phyloP scores from a whole-genome alignment of 2,329 filamentous ascomycete species.

The Penicillium sclerotiorum region DNA sequence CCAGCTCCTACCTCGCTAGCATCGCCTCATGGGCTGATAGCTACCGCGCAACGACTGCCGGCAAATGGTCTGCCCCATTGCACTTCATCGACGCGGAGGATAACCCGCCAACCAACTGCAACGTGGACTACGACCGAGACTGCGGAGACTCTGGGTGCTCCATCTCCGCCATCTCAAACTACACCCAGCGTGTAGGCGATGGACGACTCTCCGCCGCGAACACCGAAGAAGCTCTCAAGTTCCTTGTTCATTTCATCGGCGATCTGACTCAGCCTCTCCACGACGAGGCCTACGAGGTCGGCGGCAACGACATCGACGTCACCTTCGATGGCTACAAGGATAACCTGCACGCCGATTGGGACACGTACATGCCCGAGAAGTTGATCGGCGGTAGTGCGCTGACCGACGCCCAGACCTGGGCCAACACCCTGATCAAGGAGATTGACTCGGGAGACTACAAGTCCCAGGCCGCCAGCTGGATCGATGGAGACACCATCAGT shows the following conservation, averaged over 20 bases:
- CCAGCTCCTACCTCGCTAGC: slow-evolving; percentile 52
- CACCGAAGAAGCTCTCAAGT: slow-evolving; percentile 50
- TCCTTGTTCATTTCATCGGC: slow-evolving; percentile 59
- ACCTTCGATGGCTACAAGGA: slow-evolving; percentile 59
- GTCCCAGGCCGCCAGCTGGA: slow-evolving; percentile 56
- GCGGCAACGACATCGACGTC: slow-evolving; percentile 70
- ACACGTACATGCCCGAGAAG: slow-evolving; percentile 69
- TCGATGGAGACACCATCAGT: slow-evolving; percentile 58
- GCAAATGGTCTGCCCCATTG: slow-evolving; percentile 50
- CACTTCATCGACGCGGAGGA: slow-evolving; percentile 58
- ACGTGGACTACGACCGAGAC: slow-evolving; percentile 55
- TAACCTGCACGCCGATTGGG: slow-evolving; percentile 76
- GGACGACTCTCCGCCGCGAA: slow-evolving; percentile 36
- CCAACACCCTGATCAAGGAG: slow-evolving; percentile 21
- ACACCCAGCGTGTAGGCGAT: slow-evolving; percentile 31
- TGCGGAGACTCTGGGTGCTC: slow-evolving; percentile 55
- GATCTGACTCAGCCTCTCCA: slow-evolving; percentile 76
- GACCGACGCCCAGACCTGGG: slow-evolving; percentile 29
- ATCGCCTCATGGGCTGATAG: slow-evolving; percentile 59
- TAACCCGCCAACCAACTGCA: slow-evolving; percentile 50
- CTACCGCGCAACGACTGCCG: slow-evolving; percentile 53
- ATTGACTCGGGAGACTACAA: slow-evolving; percentile 47
- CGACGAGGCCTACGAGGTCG: slow-evolving; percentile 61
- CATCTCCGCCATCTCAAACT: slow-evolving; percentile 58
- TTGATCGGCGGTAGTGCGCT: slow-evolving; percentile 58